Conservation (phyloP, 768 basidiomycete genomes). For the Panus rudis region DNA sequence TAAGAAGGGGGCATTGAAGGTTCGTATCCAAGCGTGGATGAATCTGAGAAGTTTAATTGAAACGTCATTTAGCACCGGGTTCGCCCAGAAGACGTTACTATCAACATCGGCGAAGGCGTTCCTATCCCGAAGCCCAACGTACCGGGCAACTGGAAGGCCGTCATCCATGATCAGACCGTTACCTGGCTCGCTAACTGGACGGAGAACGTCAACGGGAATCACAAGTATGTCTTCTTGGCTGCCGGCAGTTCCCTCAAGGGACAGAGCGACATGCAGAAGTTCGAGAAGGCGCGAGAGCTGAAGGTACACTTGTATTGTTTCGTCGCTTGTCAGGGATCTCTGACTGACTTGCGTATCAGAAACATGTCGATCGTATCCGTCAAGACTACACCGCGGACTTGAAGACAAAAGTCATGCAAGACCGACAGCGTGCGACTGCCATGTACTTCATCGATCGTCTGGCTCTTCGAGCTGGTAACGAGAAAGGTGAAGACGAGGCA, state of each 20-base stretch:
- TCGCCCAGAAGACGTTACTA: conserved; percentile 87
- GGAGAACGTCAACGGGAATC: conserved; percentile 92
- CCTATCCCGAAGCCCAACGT: conserved; percentile 83
- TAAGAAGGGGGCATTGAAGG: conserved; percentile 93
- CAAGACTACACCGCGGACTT: conserved; percentile 81
- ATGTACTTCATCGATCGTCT: conserved; percentile 98
- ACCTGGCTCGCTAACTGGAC: conserved; percentile 99
- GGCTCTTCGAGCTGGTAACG: conserved; percentile 97
- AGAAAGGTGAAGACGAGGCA: conserved; percentile 99
- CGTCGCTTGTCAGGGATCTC: conserved; percentile 3
- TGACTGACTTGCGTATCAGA: conserved; percentile 37
- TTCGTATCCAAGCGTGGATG: conserved; percentile 20
- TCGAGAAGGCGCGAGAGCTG: conserved; percentile 94
- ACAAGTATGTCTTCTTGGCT: conserved; percentile 97
- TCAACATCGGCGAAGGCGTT: conserved; percentile 82
- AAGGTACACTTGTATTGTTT: conserved; percentile 56
- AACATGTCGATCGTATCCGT: conserved; percentile 86
- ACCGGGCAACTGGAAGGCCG: conserved; percentile 84
- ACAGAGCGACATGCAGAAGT: conserved; percentile 95
- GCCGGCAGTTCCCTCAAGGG: conserved; percentile 98
- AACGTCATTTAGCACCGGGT: conserved; percentile 59
- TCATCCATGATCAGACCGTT: conserved; percentile 91
- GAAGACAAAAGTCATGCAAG: conserved; percentile 87
- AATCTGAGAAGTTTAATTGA: conserved; percentile 3
- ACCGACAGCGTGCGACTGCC: conserved; percentile 95